Percentiles rank a stretch among this genome's conserved stretches.
Evolutionary conservation across 2,329 filamentous ascomycete genomes (phyloP).

Genomic region (Colletotrichum sp.): DNA sequence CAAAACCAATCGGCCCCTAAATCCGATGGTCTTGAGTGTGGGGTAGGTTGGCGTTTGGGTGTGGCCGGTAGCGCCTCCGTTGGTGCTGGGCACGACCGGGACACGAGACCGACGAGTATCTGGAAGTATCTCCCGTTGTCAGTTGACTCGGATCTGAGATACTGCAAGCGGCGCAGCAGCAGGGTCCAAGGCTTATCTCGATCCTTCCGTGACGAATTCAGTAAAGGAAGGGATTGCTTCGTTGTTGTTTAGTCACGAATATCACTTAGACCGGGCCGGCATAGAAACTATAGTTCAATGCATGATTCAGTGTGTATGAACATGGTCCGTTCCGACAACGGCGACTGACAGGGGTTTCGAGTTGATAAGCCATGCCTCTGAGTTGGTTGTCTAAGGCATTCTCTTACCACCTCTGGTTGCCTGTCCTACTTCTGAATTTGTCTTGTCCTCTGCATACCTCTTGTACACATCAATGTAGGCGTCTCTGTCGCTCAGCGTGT

Average conservation of each 20-base stretch:
- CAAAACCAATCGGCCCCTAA: not conserved
- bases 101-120: not conserved
- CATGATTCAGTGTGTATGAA: not conserved
- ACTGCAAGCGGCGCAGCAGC: not conserved
- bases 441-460: slow-evolving; percentile 69
- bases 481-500: slow-evolving; percentile 72
- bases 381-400: slow-evolving; percentile 52
- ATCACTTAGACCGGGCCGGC: not conserved
- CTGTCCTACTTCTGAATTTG: slow-evolving; percentile 65
- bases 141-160: not conserved
- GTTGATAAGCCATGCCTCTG: not conserved
- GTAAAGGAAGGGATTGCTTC: not conserved
- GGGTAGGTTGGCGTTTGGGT: not conserved
- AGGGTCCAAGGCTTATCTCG: not conserved
- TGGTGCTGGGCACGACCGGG: not conserved
- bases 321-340: not conserved
- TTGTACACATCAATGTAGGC: slow-evolving; percentile 73
- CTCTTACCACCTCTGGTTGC: slow-evolving; percentile 66
- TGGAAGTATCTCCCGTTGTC: not conserved
- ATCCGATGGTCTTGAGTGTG: not conserved
- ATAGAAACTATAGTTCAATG: not conserved
- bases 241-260: not conserved
- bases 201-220: not conserved
- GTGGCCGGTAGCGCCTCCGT: slow-evolving; percentile 9
- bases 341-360: not conserved